Evolutionary conservation across 2,329 filamentous ascomycete species (phyloP), one percentile per base, ranked within the genome.

Genomic region (Escovopsis sp.): DNA sequence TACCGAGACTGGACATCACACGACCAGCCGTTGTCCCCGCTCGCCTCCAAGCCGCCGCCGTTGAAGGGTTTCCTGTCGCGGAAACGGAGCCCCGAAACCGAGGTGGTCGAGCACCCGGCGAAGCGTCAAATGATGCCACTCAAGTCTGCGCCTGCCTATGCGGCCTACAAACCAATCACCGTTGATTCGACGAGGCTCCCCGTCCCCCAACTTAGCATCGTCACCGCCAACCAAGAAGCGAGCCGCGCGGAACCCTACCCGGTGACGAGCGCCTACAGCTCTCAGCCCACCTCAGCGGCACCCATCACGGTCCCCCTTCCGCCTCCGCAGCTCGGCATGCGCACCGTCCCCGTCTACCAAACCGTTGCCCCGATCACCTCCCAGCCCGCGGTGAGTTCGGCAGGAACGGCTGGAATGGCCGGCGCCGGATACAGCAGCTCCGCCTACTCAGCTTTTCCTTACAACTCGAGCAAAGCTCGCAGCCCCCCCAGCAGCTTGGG

Each of bases 291-390:
- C 12, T 27, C 38, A 27, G 56, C 43, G 17, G 39, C 41, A 18
- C 45, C 51, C 36, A 42, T 42, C 27, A 39, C 53, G 37, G 60
- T 75, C 16, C 76, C 79, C 16, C 61, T 82, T 9, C 76, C 78
- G 12, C 70, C 77, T 3, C 55, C 82, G 13, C 68, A 69, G 12
- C 61, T 68, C 11, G 65, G 67, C n/a, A 57, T 69, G 26, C 73
- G 81, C 33, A 72, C 84, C 8, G 87, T 93, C 77, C 74, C 80
- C 14, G 78, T 86, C 2, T 94, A 82, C 52, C 68, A 75, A 23
- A 67, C 67, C 11, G 58, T 63, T 10, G 61, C 74, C 1, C 49
- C 53, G 38, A 44, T 53, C 19, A 44, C 54, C 38, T 47, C 57
- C 13, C 57, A 60, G 32, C 28, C 36, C 8, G 36, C 41, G 7